phyloP scores from a whole-genome alignment of 2,329 filamentous ascomycete species.

The Whalleya microplaca region DNA sequence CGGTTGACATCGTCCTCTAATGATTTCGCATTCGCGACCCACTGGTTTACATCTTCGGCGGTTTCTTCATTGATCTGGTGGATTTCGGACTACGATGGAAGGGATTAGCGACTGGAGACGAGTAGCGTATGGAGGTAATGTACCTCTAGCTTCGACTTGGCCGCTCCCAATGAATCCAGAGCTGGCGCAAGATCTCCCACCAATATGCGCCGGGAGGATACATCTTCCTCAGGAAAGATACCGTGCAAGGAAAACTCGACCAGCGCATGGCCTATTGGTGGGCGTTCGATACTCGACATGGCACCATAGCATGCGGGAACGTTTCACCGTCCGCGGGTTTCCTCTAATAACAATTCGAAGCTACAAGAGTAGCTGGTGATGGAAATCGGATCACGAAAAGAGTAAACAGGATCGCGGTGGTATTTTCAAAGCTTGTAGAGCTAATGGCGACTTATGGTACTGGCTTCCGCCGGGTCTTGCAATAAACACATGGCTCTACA shows the following conservation, averaged over 20 bases:
- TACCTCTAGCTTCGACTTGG: slow-evolving; percentile 52
- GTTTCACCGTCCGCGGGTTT: neutral
- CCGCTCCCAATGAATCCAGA: slow-evolving; percentile 45
- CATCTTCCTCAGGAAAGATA: slow-evolving; percentile 51
- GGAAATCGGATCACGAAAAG: neutral
- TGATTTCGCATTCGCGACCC: slow-evolving; percentile 82
- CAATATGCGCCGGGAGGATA: slow-evolving; percentile 44
- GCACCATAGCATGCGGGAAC: neutral
- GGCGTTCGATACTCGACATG: slow-evolving; percentile 35
- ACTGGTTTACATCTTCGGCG: slow-evolving; percentile 79
- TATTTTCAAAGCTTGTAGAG: neutral
- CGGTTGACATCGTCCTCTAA: slow-evolving; percentile 84
- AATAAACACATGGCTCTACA: neutral
- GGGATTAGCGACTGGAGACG: slow-evolving; percentile 5
- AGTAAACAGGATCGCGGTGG: slow-evolving; percentile 1
- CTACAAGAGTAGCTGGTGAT: slow-evolving; percentile 1
- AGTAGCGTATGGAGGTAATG: neutral
- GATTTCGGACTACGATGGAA: slow-evolving; percentile 64
- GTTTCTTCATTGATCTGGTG: slow-evolving; percentile 75
- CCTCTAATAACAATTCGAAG: neutral
- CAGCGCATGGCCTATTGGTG: slow-evolving; percentile 58
- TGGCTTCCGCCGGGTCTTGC: slow-evolving; percentile 2
- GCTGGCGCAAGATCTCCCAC: slow-evolving; percentile 44
- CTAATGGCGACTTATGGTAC: neutral
- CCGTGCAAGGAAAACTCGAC: slow-evolving; percentile 62